Evolutionary conservation across 495 filamentous ascomycete species (phyloP), one percentile per base, ranked within the genome.

Genomic region (Chlorociboria aeruginascens): DNA sequence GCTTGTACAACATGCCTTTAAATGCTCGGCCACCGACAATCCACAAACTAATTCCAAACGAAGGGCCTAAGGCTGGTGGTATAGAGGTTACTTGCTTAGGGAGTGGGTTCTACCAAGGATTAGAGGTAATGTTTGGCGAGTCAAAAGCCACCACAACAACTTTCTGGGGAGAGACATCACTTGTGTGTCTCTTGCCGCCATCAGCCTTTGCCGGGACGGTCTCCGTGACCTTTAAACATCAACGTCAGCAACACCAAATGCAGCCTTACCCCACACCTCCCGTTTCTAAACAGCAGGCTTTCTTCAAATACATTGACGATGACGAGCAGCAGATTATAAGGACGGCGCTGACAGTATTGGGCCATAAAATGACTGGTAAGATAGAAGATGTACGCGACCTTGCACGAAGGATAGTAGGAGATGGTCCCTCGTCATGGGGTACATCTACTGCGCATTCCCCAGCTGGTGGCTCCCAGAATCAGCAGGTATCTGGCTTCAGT

Each of bases 41-140:
- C 16, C 75, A 79, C 57, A 89, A 87, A 59, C 63, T 95, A 39
- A 83, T 90, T 33, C 89, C 89, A 1, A 69, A 71, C 32, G 83
- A 93, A 61, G 90, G 89, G 9, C 84, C 88, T 8, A 79, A 79
- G 36, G 72, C 72, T 20, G 90, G 90, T 48, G 87, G 88, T 10
- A 83, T 85, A 31, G 89, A 95, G 56, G 86, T 95, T 10, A 87
- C 84, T 0, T 71, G 89, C 45, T 66, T 90, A 25, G 89, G 90
- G 6, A 82, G 76, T 54, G 79, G 79, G 16, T 95, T 95, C 55
- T 78, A 75, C 32, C 76, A 81, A 39, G 86, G 85, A 6, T 75
- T 90, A 58, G 83, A 86, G 46, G 86, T 95, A 48, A 81, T 89
- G 55, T 96, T 96, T 63, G 89, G 89, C 13, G 79, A 86, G 38